These are phyloP conservation scores for Xylariaceae sp. DNA, from an alignment of 2,329 filamentous ascomycete genomes.

Conservation along the genomic window DNA sequence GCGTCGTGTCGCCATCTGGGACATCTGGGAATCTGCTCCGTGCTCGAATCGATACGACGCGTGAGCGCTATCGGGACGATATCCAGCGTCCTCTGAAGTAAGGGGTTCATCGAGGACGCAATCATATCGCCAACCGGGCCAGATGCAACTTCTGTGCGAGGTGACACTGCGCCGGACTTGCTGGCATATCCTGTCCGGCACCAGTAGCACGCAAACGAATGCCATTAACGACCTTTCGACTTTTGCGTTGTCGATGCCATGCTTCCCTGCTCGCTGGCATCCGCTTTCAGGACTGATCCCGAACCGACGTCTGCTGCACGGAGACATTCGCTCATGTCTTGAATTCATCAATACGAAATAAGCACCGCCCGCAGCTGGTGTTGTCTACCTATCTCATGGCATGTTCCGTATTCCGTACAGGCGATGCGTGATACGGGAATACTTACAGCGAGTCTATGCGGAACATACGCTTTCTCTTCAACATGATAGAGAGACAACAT, in stretches of 20 bases:
- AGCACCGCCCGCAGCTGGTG: no score
- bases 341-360: not conserved
- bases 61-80: not conserved
- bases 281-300: conserved; percentile 15
- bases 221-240: not conserved
- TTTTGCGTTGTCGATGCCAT: not conserved
- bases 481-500: not conserved
- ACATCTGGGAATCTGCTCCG: not conserved
- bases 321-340: conserved; percentile 1
- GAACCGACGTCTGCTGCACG: not conserved
- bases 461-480: not conserved
- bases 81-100: not conserved
- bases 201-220: not conserved
- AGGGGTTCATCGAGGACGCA: not conserved
- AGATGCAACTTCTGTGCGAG: not conserved
- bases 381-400: not conserved
- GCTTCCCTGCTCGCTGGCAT: no score
- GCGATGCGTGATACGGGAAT: no score
- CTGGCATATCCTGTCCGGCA: not conserved
- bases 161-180: conserved; percentile 8
- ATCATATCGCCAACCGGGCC: not conserved
- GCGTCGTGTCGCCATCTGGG: not conserved
- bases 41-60: not conserved
- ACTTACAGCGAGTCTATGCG: not conserved
- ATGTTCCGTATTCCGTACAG: not conserved